phyloP scores from a whole-genome alignment of 306 rosid genomes.

The Abrus pulchellus region DNA sequence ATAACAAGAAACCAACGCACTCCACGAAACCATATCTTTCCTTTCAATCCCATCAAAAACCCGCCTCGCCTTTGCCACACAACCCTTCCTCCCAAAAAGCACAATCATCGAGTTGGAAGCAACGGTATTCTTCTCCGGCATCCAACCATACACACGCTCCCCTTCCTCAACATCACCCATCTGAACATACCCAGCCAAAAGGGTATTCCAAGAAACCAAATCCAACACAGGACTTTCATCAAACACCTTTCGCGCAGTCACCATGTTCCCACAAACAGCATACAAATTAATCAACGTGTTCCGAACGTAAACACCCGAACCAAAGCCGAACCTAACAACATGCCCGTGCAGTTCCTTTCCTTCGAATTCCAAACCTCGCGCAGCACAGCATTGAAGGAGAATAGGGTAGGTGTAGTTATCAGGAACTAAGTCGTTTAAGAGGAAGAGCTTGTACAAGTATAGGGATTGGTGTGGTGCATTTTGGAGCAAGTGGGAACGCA shows the following conservation, averaged over 20 bases:
- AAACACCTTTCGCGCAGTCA: slow-evolving; percentile 67
- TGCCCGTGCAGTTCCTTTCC: slow-evolving; percentile 72
- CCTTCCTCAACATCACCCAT: slow-evolving; percentile 61
- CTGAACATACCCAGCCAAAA: slow-evolving; percentile 77
- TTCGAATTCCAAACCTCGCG: slow-evolving; percentile 59
- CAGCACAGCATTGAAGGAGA: slow-evolving; percentile 70
- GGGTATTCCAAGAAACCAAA: slow-evolving; percentile 80
- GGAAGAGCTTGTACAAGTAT: slow-evolving; percentile 31
- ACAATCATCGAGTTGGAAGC: slow-evolving; percentile 83
- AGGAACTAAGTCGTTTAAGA: neutral
- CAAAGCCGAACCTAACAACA: slow-evolving; percentile 66
- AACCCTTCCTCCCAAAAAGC: slow-evolving; percentile 64
- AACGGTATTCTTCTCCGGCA: slow-evolving; percentile 69
- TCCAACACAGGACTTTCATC: slow-evolving; percentile 77
- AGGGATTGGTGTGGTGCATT: slow-evolving; percentile 57
- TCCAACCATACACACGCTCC: slow-evolving; percentile 49
- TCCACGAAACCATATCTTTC: slow-evolving; percentile 86
- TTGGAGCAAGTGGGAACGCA: slow-evolving; percentile 64
- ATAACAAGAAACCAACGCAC: slow-evolving; percentile 79
- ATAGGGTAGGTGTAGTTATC: slow-evolving; percentile 66
- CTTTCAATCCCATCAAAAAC: slow-evolving; percentile 60
- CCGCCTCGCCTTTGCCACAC: slow-evolving; percentile 55
- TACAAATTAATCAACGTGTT: slow-evolving; percentile 78
- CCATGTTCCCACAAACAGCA: slow-evolving; percentile 67
- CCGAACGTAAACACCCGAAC: slow-evolving; percentile 65